These are phyloP conservation scores for Senna siamea DNA, from an alignment of 306 rosid genomes.

Conservation along the genomic window DNA sequence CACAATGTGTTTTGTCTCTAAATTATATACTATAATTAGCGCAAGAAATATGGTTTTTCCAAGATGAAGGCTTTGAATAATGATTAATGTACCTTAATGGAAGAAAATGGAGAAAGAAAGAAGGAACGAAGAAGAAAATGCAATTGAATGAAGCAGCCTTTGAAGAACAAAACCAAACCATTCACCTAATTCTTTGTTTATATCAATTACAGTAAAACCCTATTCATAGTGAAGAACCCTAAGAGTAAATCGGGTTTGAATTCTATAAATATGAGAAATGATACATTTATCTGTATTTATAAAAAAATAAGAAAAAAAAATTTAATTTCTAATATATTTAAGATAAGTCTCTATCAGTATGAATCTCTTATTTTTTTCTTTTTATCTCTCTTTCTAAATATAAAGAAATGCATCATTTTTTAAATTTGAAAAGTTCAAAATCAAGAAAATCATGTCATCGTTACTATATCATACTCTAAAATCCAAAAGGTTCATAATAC, in stretches of 20 bases:
- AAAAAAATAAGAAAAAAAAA: neutral
- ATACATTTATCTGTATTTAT: too few relatives aligned
- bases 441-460: constrained; percentile 4
- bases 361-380: too few relatives aligned
- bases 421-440: too few relatives aligned
- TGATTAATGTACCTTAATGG: constrained; percentile 29
- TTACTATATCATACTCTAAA: constrained; percentile 36
- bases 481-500: constrained; percentile 32
- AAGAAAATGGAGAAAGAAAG: constrained; percentile 10
- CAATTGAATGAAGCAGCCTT: constrained; percentile 44
- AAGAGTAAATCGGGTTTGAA: constrained; percentile 27
- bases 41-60: constrained; percentile 34
- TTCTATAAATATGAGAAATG: too few relatives aligned
- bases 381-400: too few relatives aligned
- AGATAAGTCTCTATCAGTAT: too few relatives aligned
- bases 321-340: too few relatives aligned
- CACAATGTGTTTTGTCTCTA: neutral
- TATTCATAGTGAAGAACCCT: constrained; percentile 44
- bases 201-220: constrained; percentile 32
- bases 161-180: constrained; percentile 47
- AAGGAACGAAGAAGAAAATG: constrained; percentile 32
- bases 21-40: constrained; percentile 25
- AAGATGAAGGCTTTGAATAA: constrained; percentile 43
- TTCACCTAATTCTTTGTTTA: constrained; percentile 44
- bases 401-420: too few relatives aligned